Evolutionary conservation across 2,329 filamentous ascomycete species (phyloP).

Genomic region (Ceratocystis albifundus): DNA sequence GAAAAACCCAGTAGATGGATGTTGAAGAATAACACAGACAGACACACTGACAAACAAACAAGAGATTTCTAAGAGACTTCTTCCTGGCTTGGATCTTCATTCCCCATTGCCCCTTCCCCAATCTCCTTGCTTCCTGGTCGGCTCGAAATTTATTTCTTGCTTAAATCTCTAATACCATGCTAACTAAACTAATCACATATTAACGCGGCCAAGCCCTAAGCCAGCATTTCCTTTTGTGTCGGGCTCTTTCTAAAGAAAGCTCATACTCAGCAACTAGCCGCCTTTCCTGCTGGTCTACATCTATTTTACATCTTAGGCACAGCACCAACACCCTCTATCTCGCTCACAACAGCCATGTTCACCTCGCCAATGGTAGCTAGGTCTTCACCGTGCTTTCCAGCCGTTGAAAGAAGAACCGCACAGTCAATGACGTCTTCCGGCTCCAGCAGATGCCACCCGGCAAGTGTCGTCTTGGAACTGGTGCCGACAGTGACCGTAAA

Average conservation of each 20-base stretch:
- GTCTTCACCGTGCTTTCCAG: slow-evolving; percentile 32
- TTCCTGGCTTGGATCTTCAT: neutral
- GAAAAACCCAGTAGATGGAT: too few relatives aligned
- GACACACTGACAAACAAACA: neutral
- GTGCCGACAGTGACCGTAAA: slow-evolving; percentile 89
- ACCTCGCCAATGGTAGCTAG: slow-evolving; percentile 40
- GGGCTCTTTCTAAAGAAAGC: neutral
- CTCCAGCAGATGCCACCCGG: slow-evolving; percentile 80
- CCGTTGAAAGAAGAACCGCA: slow-evolving; percentile 44
- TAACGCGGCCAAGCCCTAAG: neutral
- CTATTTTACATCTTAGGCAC: slow-evolving; percentile 31
- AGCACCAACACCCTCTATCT: slow-evolving; percentile 43
- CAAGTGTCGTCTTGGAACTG: slow-evolving; percentile 82
- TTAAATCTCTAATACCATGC: neutral
- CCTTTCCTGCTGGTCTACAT: neutral
- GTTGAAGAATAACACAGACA: too few relatives aligned
- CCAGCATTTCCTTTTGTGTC: slow-evolving; percentile 2
- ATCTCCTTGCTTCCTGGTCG: neutral
- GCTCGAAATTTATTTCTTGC: neutral
- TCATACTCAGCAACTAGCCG: neutral
- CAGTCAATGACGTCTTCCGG: slow-evolving; percentile 74
- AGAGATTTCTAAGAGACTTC: neutral
- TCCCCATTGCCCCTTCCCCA: too few relatives aligned
- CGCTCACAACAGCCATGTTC: slow-evolving; percentile 44
- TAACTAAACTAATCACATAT: neutral